Base-by-base conservation (phyloP, 192 early-diverging fungal species). In the Podila clonocystis region DNA sequence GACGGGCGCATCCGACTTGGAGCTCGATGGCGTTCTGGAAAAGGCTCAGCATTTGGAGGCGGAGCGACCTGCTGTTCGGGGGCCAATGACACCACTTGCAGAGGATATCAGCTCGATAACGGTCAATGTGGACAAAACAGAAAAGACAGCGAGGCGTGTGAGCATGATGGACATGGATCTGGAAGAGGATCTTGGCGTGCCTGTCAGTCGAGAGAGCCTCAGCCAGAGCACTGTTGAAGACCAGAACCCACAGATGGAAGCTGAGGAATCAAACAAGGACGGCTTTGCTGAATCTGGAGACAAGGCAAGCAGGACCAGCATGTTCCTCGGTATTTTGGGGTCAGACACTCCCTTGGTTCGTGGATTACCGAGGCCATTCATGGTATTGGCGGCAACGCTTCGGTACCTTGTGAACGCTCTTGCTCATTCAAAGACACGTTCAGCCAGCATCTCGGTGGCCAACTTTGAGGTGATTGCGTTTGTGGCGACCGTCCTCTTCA, bases 401-500 rank as follows among this genome's bases (percentile, higher is more conserved):
- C 78, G 87, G n/a, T 87, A 85, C 63, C 52, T 87, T 24, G 75
- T 87, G 48, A 66, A 83, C 41, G 59, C 75, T 13, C 61, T 75
- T 19, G 75, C 84, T 3, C 58, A 78, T 9, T 73, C 70, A 59
- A 82, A 82, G 50, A 73, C 77, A 11, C 65, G 77, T 0, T 80
- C 77, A 2, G 36, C 70, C 12, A 80, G 77, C 30, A 26, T 62
- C 24, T 48, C 77, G 8, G 57, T 85, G 1, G 80, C 79, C 61
- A 83, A 86, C 17, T 82, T 85, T 34, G 87, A 89, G 57, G 74
- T 89, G 15, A 73, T 87, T 65, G 85, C 84, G 2, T 63, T 89
- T 41, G 73, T 89, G 17, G 74, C 86, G 34, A 73, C 84, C n/a
- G 83, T 64, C 9, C 58, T 88, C 19, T 80, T 80, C 26, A 55